These are phyloP conservation scores for Microstroma glucosiphilum DNA, from an alignment of 1,284 basidiomycete genomes.

Conservation along the genomic window DNA sequence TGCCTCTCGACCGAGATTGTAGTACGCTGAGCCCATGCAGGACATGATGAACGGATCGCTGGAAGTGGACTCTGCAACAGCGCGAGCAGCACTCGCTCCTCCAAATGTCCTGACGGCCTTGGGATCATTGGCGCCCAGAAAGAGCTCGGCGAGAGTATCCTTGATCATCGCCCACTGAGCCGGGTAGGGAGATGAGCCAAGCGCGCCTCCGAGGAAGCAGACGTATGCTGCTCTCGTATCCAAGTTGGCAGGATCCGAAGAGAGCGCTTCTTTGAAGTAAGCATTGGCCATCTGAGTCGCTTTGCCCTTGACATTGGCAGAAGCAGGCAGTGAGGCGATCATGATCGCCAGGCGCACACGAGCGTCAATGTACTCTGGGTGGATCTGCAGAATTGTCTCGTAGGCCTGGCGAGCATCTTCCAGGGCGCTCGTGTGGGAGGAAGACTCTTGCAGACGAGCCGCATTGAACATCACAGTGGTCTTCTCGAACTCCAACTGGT, in stretches of 20 bases:
- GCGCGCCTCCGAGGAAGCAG: constrained; percentile 46
- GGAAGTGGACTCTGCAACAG: constrained; percentile 31
- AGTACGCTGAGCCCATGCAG: constrained; percentile 47
- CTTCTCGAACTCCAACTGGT: constrained; percentile 17
- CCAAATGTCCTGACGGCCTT: constrained; percentile 33
- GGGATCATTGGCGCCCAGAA: constrained; percentile 25
- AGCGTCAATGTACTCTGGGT: constrained; percentile 49
- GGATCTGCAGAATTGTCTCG: constrained; percentile 34
- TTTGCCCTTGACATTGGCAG: constrained; percentile 13
- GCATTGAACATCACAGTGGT: constrained; percentile 44
- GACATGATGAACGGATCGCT: constrained; percentile 41
- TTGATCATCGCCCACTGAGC: constrained; percentile 43
- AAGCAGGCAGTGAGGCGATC: constrained; percentile 14
- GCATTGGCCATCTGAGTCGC: constrained; percentile 22
- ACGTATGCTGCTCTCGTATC: constrained; percentile 44
- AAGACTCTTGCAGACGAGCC: constrained; percentile 36
- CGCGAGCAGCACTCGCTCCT: constrained; percentile 28
- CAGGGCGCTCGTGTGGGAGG: neutral
- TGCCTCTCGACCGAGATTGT: constrained; percentile 41
- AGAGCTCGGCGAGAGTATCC: constrained; percentile 44
- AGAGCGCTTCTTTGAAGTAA: constrained; percentile 42
- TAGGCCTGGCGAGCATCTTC: constrained; percentile 42
- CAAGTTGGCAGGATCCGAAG: constrained; percentile 40
- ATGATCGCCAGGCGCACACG: constrained; percentile 46
- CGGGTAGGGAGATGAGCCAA: constrained; percentile 35